Evolutionary conservation across 768 basidiomycete genomes (phyloP).

Genomic region (Xanthoconium purpureum): DNA sequence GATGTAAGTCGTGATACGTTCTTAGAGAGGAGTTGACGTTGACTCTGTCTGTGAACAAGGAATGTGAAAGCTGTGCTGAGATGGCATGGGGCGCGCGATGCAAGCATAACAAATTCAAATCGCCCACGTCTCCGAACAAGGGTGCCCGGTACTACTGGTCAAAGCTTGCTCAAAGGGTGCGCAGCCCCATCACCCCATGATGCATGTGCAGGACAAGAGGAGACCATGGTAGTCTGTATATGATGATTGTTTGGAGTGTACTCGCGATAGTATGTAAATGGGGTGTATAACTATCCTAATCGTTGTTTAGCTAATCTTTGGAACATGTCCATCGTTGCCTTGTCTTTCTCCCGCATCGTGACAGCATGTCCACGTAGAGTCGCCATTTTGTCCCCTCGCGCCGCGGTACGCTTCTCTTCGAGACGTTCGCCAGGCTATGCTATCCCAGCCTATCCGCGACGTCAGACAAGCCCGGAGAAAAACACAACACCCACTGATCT

Average conservation of each 20-base stretch:
- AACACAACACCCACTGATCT: conserved; percentile 53
- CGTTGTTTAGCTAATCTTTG: conserved; percentile 85
- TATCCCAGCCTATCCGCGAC: too few relatives aligned
- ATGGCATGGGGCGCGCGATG: too few relatives aligned
- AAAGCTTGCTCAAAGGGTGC: too few relatives aligned
- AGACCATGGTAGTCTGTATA: background rate
- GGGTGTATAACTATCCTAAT: conserved; percentile 55
- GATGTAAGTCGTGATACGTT: too few relatives aligned
- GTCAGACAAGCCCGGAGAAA: conserved; percentile 3
- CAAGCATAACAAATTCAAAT: too few relatives aligned
- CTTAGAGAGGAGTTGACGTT: too few relatives aligned
- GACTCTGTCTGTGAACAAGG: too few relatives aligned
- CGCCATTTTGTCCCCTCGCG: conserved; percentile 48
- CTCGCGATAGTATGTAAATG: background rate
- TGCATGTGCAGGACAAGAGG: too few relatives aligned
- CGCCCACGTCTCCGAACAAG: too few relatives aligned
- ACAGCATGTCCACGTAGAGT: conserved; percentile 58
- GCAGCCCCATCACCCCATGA: too few relatives aligned
- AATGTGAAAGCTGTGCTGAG: too few relatives aligned
- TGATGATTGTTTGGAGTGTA: background rate
- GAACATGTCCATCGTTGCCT: conserved; percentile 96
- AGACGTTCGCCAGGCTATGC: conserved; percentile 66
- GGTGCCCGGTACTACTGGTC: too few relatives aligned
- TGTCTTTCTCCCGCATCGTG: conserved; percentile 75
- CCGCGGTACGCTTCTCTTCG: conserved; percentile 45